phyloP scores from a whole-genome alignment of 495 filamentous ascomycete genomes.

The Hyaloscypha bicolor region DNA sequence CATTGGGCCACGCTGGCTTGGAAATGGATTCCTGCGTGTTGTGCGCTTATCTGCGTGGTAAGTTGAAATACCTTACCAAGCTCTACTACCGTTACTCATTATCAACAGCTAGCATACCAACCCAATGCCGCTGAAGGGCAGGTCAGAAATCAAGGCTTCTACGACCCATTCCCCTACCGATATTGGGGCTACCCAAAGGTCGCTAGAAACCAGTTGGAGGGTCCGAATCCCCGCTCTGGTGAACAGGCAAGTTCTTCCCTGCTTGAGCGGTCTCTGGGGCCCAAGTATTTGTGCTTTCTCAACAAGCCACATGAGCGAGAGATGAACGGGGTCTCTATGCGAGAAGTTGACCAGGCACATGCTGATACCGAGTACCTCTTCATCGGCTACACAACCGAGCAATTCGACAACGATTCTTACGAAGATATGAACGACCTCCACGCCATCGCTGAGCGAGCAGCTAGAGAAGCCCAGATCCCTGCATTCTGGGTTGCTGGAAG shows the following conservation, averaged over 20 bases:
- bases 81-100: not conserved
- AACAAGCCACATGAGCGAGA: constrained; percentile 15
- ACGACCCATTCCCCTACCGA: constrained; percentile 13
- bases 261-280: constrained; percentile 9
- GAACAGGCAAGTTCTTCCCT: not conserved
- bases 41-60: constrained; percentile 6
- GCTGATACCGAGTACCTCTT: too few relatives aligned
- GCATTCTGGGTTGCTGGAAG: constrained; percentile 39
- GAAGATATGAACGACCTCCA: constrained; percentile 11
- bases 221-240: not conserved
- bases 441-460: constrained; percentile 17
- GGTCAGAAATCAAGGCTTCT: not conserved
- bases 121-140: constrained; percentile 3
- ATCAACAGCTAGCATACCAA: not conserved
- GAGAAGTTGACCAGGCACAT: too few relatives aligned
- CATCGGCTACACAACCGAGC: constrained; percentile 23
- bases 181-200: constrained; percentile 25
- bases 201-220: constrained; percentile 22
- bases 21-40: constrained; percentile 8
- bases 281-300: constrained; percentile 14
- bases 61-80: not conserved
- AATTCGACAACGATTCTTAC: constrained; percentile 14
- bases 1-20: not conserved
- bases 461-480: constrained; percentile 33
- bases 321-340: not conserved